Base-by-base conservation (phyloP, 2,329 filamentous ascomycete species). In the Calonectria pteridis region DNA sequence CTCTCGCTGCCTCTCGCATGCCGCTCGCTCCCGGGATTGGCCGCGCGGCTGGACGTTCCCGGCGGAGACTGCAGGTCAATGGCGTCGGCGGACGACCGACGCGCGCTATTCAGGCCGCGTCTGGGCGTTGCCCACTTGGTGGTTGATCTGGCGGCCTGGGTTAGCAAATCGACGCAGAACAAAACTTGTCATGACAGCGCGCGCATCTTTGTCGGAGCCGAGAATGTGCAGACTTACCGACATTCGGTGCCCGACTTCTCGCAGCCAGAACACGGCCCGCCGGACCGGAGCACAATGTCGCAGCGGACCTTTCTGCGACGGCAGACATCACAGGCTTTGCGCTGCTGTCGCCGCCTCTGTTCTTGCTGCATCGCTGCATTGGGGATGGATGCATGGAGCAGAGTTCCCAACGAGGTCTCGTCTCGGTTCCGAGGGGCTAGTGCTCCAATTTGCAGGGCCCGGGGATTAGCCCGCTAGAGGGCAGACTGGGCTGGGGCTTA, bases 281-380 rank as follows among this genome's bases (percentile, higher is more conserved):
- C 67, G 1, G 76, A 46, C 2, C 68, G 71, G 6, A 75, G 58
- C 2, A 80, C 75, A 7, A 80, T 79, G 23, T 80, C 78, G 16
- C 78, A 80, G 0, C 77, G 75, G 28, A 80, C 77, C 46, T 80
- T 80, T 18, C 77, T 77, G 0, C 76, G 77, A 0, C 78, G 78
- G n/a, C 78, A 80, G 7, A 80, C 58, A 7, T 80, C 78, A 53
- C 78, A 80, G 31, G 78, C 78, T 46, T 80, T 80, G 23, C 78
- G 76, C 64, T 80, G 78, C 46, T 80, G 78, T 9, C 78, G 1
- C 85, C 88, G 77, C 23, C 49, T 33, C 49, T 72, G 65, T 11
- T 64, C 65, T 20, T 65, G 63, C 63, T 67, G 58, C 65, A 69
- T 72, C 11, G 37, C 59, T 40, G 28, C 50, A 20, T 29, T 33